These are phyloP conservation scores for Monilinia laxa DNA, from an alignment of 2,329 filamentous ascomycete genomes.

Conservation along the genomic window DNA sequence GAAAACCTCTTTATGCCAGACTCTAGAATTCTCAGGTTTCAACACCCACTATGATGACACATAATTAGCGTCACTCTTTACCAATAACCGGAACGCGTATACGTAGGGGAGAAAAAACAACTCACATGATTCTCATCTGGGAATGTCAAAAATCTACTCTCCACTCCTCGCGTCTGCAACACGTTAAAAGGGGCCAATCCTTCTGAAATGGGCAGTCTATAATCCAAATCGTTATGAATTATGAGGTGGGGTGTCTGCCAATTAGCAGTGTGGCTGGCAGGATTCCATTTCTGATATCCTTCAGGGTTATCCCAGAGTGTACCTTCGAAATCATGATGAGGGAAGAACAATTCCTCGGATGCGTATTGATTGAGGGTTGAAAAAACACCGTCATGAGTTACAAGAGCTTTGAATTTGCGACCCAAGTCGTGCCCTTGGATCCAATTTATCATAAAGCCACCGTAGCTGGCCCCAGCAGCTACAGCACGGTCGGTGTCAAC, in stretches of 20 bases:
- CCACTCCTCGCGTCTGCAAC: slow-evolving; percentile 59
- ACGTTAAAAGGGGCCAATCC: slow-evolving; percentile 65
- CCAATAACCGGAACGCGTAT: no score
- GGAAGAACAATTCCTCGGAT: slow-evolving; percentile 70
- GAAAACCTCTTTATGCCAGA: slow-evolving; percentile 87
- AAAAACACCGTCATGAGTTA: slow-evolving; percentile 86
- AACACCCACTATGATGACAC: slow-evolving; percentile 65
- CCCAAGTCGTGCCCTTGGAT: slow-evolving; percentile 84
- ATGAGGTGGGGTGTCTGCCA: slow-evolving; percentile 79
- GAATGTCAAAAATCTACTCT: slow-evolving; percentile 63
- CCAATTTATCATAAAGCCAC: slow-evolving; percentile 84
- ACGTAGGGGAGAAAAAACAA: slow-evolving; percentile 18
- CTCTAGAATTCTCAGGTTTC: slow-evolving; percentile 84
- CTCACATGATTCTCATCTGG: slow-evolving; percentile 65
- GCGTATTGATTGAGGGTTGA: slow-evolving; percentile 65
- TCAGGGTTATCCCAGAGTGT: slow-evolving; percentile 56
- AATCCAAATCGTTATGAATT: slow-evolving; percentile 89
- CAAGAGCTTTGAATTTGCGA: slow-evolving; percentile 81
- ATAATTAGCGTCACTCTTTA: slow-evolving; percentile 17
- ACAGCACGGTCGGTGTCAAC: slow-evolving; percentile 70
- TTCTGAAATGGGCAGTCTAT: slow-evolving; percentile 82
- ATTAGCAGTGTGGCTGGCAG: slow-evolving; percentile 50
- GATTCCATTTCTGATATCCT: slow-evolving; percentile 69
- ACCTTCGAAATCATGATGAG: slow-evolving; percentile 63
- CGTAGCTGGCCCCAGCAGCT: slow-evolving; percentile 72